Percentiles rank a stretch among this genome's conserved stretches.
Conservation (phyloP, 116 monocot species). For the Zostera marina region DNA sequence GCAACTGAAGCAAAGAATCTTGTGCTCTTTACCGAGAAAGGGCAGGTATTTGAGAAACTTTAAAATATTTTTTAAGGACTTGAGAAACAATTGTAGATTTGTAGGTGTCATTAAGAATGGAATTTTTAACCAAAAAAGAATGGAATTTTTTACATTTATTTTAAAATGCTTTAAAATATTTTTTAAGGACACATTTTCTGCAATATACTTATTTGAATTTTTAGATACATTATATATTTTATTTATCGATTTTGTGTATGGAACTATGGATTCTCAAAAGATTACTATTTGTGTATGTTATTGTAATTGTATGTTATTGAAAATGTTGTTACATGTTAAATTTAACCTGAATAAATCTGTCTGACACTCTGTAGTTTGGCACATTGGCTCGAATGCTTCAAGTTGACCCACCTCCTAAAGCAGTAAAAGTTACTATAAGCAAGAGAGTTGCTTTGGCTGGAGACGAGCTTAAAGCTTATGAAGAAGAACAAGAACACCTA, state of each 20-base stretch:
- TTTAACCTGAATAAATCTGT: neutral
- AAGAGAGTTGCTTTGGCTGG: constrained; percentile 84
- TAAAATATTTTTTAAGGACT: neutral
- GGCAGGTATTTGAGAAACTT: constrained; percentile 42
- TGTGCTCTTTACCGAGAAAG: constrained; percentile 89
- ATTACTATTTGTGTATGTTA: too few relatives aligned
- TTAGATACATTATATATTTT: too few relatives aligned
- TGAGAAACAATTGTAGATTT: neutral
- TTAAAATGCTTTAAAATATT: too few relatives aligned
- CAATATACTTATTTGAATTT: too few relatives aligned
- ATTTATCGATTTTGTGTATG: too few relatives aligned
- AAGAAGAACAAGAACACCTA: constrained; percentile 67
- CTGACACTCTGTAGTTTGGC: constrained; percentile 47
- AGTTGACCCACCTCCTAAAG: constrained; percentile 96
- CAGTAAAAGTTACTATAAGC: constrained; percentile 82
- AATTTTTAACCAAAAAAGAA: neutral
- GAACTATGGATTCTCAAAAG: too few relatives aligned
- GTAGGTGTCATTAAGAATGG: neutral
- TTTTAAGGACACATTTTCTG: too few relatives aligned
- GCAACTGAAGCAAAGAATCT: constrained; percentile 72
- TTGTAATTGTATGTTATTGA: too few relatives aligned
- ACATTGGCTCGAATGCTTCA: constrained; percentile 97
- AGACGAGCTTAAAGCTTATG: constrained; percentile 82
- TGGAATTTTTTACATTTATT: too few relatives aligned
- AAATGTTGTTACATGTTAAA: too few relatives aligned